Conservation (phyloP, 495 filamentous ascomycete species). For the Xylaria sp. region DNA sequence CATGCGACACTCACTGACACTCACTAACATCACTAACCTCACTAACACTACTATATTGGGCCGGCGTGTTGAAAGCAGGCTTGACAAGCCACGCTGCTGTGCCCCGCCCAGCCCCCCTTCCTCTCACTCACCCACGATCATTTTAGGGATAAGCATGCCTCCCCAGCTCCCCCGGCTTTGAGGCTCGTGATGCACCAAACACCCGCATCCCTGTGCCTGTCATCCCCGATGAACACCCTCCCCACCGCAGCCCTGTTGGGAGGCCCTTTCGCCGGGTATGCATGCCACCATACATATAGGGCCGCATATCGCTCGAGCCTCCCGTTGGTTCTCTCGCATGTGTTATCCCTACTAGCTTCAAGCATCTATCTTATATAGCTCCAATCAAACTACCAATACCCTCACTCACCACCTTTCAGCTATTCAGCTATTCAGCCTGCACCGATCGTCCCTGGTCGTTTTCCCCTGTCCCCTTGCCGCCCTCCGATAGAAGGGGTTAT, state of each 20-base stretch:
- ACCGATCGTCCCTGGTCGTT: constrained; percentile 22
- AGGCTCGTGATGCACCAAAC: constrained; percentile 23
- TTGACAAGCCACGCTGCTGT: constrained; percentile 23
- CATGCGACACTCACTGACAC: no score
- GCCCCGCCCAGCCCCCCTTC: constrained; percentile 24
- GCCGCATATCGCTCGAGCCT: constrained; percentile 29
- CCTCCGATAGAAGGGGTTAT: constrained; percentile 25
- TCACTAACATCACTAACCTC: no score
- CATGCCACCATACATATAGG: constrained; percentile 30
- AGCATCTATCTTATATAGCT: constrained; percentile 33
- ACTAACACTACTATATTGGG: neutral
- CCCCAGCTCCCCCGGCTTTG: constrained; percentile 18
- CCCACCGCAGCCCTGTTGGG: constrained; percentile 8
- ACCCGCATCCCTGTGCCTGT: constrained; percentile 2
- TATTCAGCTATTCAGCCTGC: constrained; percentile 17
- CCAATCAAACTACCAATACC: constrained; percentile 13
- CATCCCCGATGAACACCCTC: constrained; percentile 11
- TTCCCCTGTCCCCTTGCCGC: constrained; percentile 17
- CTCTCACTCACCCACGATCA: neutral
- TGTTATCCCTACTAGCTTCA: constrained; percentile 37
- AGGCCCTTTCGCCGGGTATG: constrained; percentile 27
- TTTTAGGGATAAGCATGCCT: constrained; percentile 14
- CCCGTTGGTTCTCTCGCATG: constrained; percentile 31
- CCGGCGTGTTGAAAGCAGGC: neutral
- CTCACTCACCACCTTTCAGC: neutral